A percentile compares a stretch with the other conserved stretches of the same genome.
Conservation (phyloP, 768 basidiomycete species). For the Phylloporus sp. region DNA sequence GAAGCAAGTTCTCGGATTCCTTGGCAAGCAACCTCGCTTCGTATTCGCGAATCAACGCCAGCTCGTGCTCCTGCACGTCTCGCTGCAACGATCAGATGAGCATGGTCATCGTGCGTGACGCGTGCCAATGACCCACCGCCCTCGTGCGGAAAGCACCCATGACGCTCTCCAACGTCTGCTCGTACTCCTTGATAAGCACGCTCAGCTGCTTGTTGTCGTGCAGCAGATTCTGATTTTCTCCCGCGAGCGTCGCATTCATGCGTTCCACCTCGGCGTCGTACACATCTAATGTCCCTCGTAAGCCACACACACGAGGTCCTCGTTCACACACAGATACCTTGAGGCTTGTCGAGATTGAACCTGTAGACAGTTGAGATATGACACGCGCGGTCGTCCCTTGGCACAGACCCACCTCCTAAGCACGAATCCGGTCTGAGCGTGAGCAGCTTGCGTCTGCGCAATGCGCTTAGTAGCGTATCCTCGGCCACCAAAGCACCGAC, state of each 20-base stretch:
- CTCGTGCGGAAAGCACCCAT: conserved; percentile 89
- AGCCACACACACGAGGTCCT: background rate
- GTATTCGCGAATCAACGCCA: conserved; percentile 85
- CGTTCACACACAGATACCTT: conserved; percentile 46
- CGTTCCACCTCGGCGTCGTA: conserved; percentile 87
- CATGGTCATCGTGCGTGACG: background rate
- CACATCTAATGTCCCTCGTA: conserved; percentile 53
- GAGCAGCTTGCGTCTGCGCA: conserved; percentile 73
- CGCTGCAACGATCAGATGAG: conserved; percentile 46
- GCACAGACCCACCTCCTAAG: conserved; percentile 57
- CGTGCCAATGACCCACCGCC: conserved; percentile 59
- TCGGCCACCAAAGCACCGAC: conserved; percentile 38
- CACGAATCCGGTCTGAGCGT: conserved; percentile 90
- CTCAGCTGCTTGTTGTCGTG: conserved; percentile 97
- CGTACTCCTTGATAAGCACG: conserved; percentile 89
- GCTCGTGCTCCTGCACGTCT: conserved; percentile 89
- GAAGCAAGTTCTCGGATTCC: conserved; percentile 61
- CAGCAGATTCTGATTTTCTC: conserved; percentile 80
- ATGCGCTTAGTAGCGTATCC: background rate
- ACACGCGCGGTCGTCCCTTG: background rate
- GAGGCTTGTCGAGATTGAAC: conserved; percentile 84
- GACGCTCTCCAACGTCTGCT: conserved; percentile 89
- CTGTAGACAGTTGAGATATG: conserved; percentile 28
- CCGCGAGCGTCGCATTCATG: conserved; percentile 72
- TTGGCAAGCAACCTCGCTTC: conserved; percentile 75